A percentile compares a stretch with the other conserved stretches of the same genome.
Evolutionary conservation across 2,329 filamentous ascomycete genomes (phyloP).

Genomic region (Penicillium italicum): DNA sequence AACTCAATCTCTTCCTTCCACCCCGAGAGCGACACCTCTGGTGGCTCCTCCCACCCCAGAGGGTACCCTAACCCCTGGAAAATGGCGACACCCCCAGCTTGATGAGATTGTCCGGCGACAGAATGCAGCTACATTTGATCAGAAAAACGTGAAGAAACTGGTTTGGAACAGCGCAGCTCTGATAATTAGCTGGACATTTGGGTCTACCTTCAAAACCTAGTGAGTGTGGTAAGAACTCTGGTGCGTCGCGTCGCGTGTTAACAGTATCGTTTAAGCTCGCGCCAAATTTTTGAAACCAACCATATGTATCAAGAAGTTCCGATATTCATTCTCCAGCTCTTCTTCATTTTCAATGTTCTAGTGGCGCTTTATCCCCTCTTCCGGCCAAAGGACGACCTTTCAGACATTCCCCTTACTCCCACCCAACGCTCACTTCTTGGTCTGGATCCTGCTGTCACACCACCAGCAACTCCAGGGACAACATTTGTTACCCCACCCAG

Average conservation of each 20-base stretch:
- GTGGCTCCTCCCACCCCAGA: conserved; percentile 27
- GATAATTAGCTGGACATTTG: conserved; percentile 47
- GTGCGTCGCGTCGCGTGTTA: conserved; percentile 8
- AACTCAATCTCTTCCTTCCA: conserved; percentile 41
- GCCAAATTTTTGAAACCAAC: conserved; percentile 34
- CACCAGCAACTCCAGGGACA: conserved; percentile 62
- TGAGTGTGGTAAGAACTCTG: conserved; percentile 22
- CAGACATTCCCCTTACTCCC: conserved; percentile 88
- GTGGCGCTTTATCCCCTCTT: conserved; percentile 69
- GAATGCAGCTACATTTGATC: conserved; percentile 72
- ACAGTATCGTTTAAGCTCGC: conserved; percentile 16
- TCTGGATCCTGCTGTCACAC: conserved; percentile 64
- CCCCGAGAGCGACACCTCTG: conserved; percentile 33
- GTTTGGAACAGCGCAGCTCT: conserved; percentile 63
- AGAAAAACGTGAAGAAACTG: conserved; percentile 69
- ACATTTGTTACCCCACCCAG: conserved; percentile 81
- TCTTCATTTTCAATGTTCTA: conserved; percentile 67
- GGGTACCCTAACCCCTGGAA: conserved; percentile 56
- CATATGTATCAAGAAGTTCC: conserved; percentile 44
- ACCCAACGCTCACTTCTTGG: conserved; percentile 81
- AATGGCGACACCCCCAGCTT: conserved; percentile 86
- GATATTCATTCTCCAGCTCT: conserved; percentile 56
- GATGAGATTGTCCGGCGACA: conserved; percentile 81
- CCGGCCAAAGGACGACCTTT: conserved; percentile 68
- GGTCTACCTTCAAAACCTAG: conserved; percentile 38